phyloP scores from a whole-genome alignment of 2,329 filamentous ascomycete species.

The Cephalotrichum gorgonifer region DNA sequence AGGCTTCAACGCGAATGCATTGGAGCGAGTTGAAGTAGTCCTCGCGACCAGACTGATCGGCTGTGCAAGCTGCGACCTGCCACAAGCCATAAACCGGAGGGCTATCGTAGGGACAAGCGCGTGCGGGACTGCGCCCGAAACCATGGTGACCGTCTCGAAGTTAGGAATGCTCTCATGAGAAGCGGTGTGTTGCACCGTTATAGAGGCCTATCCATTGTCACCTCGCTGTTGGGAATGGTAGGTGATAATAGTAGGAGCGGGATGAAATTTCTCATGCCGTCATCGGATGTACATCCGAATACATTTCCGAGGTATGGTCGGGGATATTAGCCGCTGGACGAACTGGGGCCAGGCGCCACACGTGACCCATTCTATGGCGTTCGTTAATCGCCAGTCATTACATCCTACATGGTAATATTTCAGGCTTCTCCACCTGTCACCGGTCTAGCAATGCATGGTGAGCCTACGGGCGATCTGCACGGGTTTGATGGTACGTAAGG shows the following conservation, averaged over 20 bases:
- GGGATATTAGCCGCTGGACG: no score
- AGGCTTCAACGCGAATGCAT: neutral
- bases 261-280: constrained; percentile 3
- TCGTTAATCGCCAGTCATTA: no score
- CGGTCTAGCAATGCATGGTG: no score
- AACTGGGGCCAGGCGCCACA: no score
- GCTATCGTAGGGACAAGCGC: constrained; percentile 31
- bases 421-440: no score
- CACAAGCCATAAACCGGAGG: constrained; percentile 9
- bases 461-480: no score
- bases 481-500: no score
- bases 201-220: neutral
- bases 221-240: neutral
- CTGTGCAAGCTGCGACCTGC: neutral
- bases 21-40: neutral
- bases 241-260: neutral
- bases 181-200: constrained; percentile 5
- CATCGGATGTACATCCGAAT: no score
- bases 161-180: neutral
- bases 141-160: constrained; percentile 27
- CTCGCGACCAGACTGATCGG: neutral
- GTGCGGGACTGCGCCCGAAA: constrained; percentile 37
- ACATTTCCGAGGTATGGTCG: no score
- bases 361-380: no score
- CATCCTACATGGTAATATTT: no score